Evolutionary conservation across 495 filamentous ascomycete genomes (phyloP).

Genomic region (Annulohypoxylon stygium): DNA sequence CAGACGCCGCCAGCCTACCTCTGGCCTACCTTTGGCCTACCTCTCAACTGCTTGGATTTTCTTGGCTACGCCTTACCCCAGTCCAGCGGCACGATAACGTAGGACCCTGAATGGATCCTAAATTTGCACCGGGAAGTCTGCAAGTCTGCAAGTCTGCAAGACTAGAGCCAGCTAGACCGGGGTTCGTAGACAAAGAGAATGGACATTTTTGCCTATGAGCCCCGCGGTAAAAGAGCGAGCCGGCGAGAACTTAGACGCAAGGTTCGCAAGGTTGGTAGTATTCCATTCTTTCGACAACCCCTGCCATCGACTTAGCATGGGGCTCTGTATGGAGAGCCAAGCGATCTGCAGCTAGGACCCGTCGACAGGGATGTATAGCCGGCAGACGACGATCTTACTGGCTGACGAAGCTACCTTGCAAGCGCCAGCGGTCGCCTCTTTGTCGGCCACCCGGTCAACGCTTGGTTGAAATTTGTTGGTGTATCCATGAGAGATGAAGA

Average conservation of each 20-base stretch:
- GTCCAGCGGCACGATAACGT: constrained; percentile 46
- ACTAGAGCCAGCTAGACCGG: background rate
- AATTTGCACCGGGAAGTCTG: constrained; percentile 37
- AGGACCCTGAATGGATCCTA: constrained; percentile 35
- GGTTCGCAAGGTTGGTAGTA: constrained; percentile 28
- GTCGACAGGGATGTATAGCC: constrained; percentile 33
- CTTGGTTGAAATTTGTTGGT: constrained; percentile 33
- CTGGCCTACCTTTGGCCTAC: constrained; percentile 16
- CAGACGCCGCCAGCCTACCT: constrained; percentile 30
- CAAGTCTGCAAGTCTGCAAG: constrained; percentile 19
- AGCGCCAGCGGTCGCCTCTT: constrained; percentile 46
- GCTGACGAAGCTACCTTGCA: constrained; percentile 29
- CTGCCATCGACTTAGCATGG: constrained; percentile 41
- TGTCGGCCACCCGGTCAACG: constrained; percentile 43
- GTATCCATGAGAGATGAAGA: constrained; percentile 42
- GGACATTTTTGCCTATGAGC: constrained; percentile 38
- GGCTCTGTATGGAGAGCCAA: constrained; percentile 46
- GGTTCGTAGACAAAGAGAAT: constrained; percentile 32
- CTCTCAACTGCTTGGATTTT: constrained; percentile 12
- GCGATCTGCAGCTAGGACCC: constrained; percentile 48
- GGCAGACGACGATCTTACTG: constrained; percentile 40
- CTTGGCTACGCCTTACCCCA: constrained; percentile 44
- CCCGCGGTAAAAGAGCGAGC: constrained; percentile 32
- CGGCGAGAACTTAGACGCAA: constrained; percentile 40
- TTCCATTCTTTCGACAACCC: constrained; percentile 36